Evolutionary conservation across 1,284 basidiomycete species (phyloP), one percentile per base, ranked within the genome.

Genomic region (Ceratobasidium theobromae): DNA sequence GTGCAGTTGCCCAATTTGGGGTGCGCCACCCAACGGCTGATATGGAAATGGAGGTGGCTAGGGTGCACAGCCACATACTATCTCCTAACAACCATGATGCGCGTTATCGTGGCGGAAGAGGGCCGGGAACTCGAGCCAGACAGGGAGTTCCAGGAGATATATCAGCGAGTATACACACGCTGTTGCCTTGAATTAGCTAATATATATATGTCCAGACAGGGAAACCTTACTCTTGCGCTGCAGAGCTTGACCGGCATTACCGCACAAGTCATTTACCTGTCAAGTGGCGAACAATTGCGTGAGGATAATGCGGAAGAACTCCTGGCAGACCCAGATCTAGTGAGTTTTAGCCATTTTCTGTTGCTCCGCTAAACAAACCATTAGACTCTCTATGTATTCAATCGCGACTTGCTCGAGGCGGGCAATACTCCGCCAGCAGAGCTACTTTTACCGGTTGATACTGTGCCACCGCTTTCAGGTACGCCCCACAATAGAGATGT

Each of bases 301-400:
- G 60, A 64, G 25, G 60, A 64, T 18, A 64, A 64, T 33, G 49
- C 60, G 30, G 60, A 64, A 38, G 60, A 64, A 18, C 48, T 64
- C 18, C 53, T 64, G n/a, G 48, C 35, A 18, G 48, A 14, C 23
- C 60, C 48, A 12, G 60, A 53, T 49, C 60, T 43, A 32, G 60
- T 64, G 40, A 64, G 49, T 21, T 35, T 28, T 3, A 25, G 21
- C 23, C 45, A n/a, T 21, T 48, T 48, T 21, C 23, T 23, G 21
- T 23, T 6, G 6, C 9, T 25, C 21, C 11, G 27, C 21, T 27
- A 21, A 48, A 25, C 23, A 21, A 21, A 21, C 12, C 27, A 25
- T 25, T 48, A 64, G 60, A 64, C 60, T 18, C 35, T 64, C 4
- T 64, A 52, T 53, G 27, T 64, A 23, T 64, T 64, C 48, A 64